These are phyloP conservation scores for Wickerhamiella infanticola DNA, from an alignment of 1,139 yeast genomes.

Conservation along the genomic window DNA sequence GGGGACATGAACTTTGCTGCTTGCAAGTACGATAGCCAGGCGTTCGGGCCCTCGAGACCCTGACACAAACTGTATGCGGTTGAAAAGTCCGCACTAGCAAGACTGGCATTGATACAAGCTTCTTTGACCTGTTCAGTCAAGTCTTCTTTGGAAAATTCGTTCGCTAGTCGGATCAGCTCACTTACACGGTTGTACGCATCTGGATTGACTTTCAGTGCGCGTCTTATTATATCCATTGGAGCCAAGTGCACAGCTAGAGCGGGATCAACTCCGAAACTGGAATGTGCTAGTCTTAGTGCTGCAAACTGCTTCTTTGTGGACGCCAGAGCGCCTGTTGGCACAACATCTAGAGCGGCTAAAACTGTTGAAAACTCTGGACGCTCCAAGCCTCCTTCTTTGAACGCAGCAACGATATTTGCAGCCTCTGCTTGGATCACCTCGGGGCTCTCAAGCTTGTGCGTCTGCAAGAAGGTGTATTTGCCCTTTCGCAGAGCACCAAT, in stretches of 20 bases:
- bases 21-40: conserved; percentile 46
- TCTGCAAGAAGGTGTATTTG: conserved; percentile 9
- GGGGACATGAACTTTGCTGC: conserved; percentile 42
- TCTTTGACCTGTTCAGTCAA: conserved; percentile 8
- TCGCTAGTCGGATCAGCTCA: conserved; percentile 17
- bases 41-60: conserved; percentile 16
- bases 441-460: not conserved
- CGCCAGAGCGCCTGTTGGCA: conserved; percentile 2
- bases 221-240: conserved; percentile 19
- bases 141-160: not conserved
- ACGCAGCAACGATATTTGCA: not conserved
- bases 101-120: conserved; percentile 30
- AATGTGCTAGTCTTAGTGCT: conserved; percentile 19
- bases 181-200: conserved; percentile 19
- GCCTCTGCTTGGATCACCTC: not conserved
- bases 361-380: not conserved
- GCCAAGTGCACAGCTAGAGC: conserved; percentile 15
- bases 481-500: conserved; percentile 5
- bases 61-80: conserved; percentile 33
- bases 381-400: not conserved
- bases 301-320: conserved; percentile 13
- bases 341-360: conserved; percentile 1
- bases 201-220: conserved; percentile 20
- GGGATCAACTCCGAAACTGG: conserved; percentile 18
- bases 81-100: conserved; percentile 38